A percentile compares a stretch with the other conserved stretches of the same genome.
These are phyloP conservation scores for Mycena chlorophos DNA, from an alignment of 768 basidiomycete genomes.

Conservation along the genomic window DNA sequence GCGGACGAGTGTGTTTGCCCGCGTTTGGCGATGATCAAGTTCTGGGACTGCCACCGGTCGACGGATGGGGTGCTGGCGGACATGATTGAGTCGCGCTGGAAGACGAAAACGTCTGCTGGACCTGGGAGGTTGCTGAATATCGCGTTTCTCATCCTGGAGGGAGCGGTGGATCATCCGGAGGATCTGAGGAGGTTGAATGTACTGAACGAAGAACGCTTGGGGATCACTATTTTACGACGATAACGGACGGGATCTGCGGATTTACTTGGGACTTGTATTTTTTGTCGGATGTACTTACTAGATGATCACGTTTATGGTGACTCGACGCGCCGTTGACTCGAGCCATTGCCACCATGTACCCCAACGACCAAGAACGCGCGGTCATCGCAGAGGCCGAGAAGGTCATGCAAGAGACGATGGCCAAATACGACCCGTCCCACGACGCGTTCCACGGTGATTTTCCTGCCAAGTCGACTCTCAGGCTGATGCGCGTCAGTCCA, in stretches of 20 bases:
- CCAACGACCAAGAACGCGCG: slow-evolving; percentile 50
- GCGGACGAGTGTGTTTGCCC: slow-evolving; percentile 22
- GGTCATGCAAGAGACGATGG: slow-evolving; percentile 74
- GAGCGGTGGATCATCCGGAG: slow-evolving; percentile 11
- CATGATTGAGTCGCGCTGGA: slow-evolving; percentile 33
- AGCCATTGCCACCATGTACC: slow-evolving; percentile 44
- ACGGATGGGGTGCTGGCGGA: slow-evolving; percentile 30
- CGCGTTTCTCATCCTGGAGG: slow-evolving; percentile 23
- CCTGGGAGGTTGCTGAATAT: slow-evolving; percentile 15
- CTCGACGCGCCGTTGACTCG: background rate
- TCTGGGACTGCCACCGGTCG: slow-evolving; percentile 28
- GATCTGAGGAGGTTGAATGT: slow-evolving; percentile 17
- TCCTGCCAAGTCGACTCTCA: background rate
- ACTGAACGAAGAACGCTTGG: slow-evolving; percentile 19
- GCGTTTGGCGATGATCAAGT: slow-evolving; percentile 23
- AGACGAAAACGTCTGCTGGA: slow-evolving; percentile 9
- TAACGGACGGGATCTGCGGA: background rate
- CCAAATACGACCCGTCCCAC: slow-evolving; percentile 77
- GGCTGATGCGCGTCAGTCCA: slow-evolving; percentile 52
- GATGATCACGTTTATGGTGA: slow-evolving; percentile 3
- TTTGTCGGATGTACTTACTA: background rate
- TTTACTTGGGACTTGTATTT: background rate
- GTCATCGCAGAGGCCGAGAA: slow-evolving; percentile 61
- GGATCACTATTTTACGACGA: slow-evolving; percentile 12
- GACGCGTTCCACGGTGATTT: slow-evolving; percentile 82